A percentile compares a stretch with the other conserved stretches of the same genome.
Evolutionary conservation across 2,329 filamentous ascomycete genomes (phyloP).

Genomic region (Sarocladium kiliense): DNA sequence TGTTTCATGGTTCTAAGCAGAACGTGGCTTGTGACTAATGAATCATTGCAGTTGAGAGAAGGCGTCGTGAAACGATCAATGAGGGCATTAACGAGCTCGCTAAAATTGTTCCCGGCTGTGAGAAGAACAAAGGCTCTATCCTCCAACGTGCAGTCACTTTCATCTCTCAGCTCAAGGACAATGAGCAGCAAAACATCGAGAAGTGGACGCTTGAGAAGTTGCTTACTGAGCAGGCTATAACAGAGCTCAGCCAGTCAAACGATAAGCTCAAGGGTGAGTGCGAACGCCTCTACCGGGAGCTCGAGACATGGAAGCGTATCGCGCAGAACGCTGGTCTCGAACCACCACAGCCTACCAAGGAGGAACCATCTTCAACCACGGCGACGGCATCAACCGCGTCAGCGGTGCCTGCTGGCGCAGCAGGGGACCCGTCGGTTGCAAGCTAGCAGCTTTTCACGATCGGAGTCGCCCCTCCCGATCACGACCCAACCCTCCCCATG

Average conservation of each 20-base stretch:
- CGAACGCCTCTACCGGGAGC: constrained; percentile 70
- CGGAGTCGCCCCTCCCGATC: background rate
- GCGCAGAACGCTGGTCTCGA: constrained; percentile 55
- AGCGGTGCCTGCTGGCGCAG: background rate
- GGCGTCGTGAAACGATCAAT: constrained; percentile 95
- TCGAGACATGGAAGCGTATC: constrained; percentile 72
- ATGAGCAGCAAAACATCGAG: constrained; percentile 89
- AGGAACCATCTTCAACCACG: constrained; percentile 22
- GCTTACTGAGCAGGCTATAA: constrained; percentile 81
- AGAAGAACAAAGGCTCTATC: constrained; percentile 99
- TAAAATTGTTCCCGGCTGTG: constrained; percentile 94
- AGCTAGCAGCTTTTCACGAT: constrained; percentile 5
- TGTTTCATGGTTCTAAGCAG: constrained; percentile 19
- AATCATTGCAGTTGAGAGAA: constrained; percentile 70
- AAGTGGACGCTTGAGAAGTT: constrained; percentile 92
- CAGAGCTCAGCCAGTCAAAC: constrained; percentile 80
- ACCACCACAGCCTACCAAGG: constrained; percentile 33
- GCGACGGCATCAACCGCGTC: background rate
- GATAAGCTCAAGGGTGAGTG: constrained; percentile 81
- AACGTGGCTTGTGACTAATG: background rate
- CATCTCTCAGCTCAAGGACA: constrained; percentile 90
- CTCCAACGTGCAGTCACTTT: constrained; percentile 89
- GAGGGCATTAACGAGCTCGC: constrained; percentile 97
- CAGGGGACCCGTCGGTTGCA: background rate
- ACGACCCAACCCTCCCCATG: background rate